phyloP scores from a whole-genome alignment of 306 rosid genomes.

The Macrotyloma uniflorum region DNA sequence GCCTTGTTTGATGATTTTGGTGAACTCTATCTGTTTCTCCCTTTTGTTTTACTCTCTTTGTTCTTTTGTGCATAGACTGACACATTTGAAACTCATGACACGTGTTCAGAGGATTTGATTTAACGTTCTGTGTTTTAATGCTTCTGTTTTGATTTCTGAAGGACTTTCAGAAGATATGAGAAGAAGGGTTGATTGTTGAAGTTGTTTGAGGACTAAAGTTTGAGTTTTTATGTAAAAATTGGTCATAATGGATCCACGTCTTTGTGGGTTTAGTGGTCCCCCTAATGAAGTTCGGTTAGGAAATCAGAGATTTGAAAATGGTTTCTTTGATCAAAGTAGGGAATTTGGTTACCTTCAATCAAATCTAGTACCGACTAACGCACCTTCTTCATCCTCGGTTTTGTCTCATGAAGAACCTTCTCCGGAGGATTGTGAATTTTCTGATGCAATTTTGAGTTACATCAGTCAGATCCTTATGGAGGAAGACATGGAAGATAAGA shows the following conservation, averaged over 20 bases:
- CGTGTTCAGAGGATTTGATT: slow-evolving; percentile 31
- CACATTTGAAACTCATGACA: background rate
- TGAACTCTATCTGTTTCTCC: background rate
- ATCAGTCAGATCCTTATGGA: slow-evolving; percentile 97
- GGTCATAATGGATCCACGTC: slow-evolving; percentile 63
- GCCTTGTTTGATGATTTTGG: background rate
- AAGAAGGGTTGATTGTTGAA: slow-evolving; percentile 26
- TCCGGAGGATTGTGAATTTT: slow-evolving; percentile 88
- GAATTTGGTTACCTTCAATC: slow-evolving; percentile 51
- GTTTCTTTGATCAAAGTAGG: slow-evolving; percentile 45
- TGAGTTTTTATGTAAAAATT: slow-evolving; percentile 28
- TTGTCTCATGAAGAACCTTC: slow-evolving; percentile 66
- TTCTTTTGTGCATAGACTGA: background rate
- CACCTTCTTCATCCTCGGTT: slow-evolving; percentile 49
- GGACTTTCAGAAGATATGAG: slow-evolving; percentile 31
- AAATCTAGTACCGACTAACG: slow-evolving; percentile 37
- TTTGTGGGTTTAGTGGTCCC: slow-evolving; percentile 44
- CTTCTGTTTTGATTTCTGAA: slow-evolving; percentile 41
- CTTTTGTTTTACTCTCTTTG: background rate
- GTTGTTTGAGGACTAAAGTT: slow-evolving; percentile 36
- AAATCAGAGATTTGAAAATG: slow-evolving; percentile 52
- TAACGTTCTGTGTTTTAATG: slow-evolving; percentile 9
- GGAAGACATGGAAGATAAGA: slow-evolving; percentile 89
- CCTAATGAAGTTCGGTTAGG: slow-evolving; percentile 49
- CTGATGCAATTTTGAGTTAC: slow-evolving; percentile 77